Evolutionary conservation across 371 early-diverging fungal species (phyloP).

Genomic region (Mucor racemosus): DNA sequence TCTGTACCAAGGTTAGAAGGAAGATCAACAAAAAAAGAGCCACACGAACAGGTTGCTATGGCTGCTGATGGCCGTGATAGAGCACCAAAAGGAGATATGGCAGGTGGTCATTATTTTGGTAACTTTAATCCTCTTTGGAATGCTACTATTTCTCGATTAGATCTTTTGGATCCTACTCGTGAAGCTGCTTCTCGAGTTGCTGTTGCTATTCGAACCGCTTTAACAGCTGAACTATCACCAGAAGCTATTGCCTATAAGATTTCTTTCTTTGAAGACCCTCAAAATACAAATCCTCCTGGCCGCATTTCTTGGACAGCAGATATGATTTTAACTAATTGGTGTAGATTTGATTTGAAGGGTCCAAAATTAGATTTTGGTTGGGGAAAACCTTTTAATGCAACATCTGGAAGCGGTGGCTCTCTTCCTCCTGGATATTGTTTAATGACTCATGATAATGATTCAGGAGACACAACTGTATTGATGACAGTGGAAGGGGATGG

Average conservation of each 20-base stretch:
- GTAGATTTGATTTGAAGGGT: slow-evolving; percentile 46
- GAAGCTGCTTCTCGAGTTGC: slow-evolving; percentile 39
- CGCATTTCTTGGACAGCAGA: slow-evolving; percentile 45
- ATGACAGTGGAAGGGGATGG: slow-evolving; percentile 44
- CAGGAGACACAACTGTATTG: slow-evolving; percentile 32
- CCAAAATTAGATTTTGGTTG: slow-evolving; percentile 45
- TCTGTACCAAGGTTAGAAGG: slow-evolving; percentile 38
- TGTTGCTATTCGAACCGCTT: slow-evolving; percentile 36
- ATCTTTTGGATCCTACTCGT: slow-evolving; percentile 28
- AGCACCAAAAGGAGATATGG: slow-evolving; percentile 36
- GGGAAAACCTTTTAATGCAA: slow-evolving; percentile 46
- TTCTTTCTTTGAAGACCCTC: slow-evolving; percentile 40
- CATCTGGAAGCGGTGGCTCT: slow-evolving; percentile 28
- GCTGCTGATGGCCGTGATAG: slow-evolving; percentile 50
- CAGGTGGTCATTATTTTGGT: slow-evolving; percentile 40
- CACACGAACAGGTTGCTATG: slow-evolving; percentile 40
- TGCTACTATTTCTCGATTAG: slow-evolving; percentile 31
- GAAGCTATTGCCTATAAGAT: slow-evolving; percentile 41
- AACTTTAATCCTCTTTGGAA: slow-evolving; percentile 47
- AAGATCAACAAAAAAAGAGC: slow-evolving; percentile 31
- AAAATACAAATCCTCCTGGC: neutral
- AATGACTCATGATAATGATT: slow-evolving; percentile 37
- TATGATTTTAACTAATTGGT: slow-evolving; percentile 51
- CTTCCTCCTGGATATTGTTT: slow-evolving; percentile 45
- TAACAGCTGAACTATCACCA: slow-evolving; percentile 35